A percentile compares a stretch with the other conserved stretches of the same genome.
phyloP scores from a whole-genome alignment of 768 basidiomycete genomes.

The Coprinopsis sp. region DNA sequence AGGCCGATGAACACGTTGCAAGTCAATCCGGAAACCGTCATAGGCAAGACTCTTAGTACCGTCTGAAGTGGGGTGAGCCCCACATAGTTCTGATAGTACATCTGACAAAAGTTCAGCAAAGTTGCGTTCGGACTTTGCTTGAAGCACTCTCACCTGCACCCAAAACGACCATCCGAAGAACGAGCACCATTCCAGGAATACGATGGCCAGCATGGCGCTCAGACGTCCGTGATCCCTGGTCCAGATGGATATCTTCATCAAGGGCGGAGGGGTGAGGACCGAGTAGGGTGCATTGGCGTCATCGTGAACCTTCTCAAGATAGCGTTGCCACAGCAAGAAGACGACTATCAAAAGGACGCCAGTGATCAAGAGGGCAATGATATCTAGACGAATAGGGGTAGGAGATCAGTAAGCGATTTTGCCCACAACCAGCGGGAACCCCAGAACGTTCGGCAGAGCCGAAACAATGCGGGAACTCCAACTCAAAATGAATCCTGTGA shows the following conservation, averaged over 20 bases:
- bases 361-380: slow-evolving; percentile 62
- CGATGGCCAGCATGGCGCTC: slow-evolving; percentile 57
- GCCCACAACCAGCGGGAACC: too few relatives aligned
- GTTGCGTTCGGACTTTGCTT: too few relatives aligned
- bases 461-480: too few relatives aligned
- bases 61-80: slow-evolving; percentile 50
- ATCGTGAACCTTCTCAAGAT: slow-evolving; percentile 45
- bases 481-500: too few relatives aligned
- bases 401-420: slow-evolving; percentile 17
- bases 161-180: slow-evolving; percentile 51
- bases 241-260: slow-evolving; percentile 65
- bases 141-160: slow-evolving; percentile 21
- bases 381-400: slow-evolving; percentile 39
- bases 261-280: slow-evolving; percentile 45
- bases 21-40: slow-evolving; percentile 58
- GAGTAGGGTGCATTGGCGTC: slow-evolving; percentile 18
- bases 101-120: too few relatives aligned
- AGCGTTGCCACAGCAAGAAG: slow-evolving; percentile 66
- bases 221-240: slow-evolving; percentile 56
- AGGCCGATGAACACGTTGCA: slow-evolving; percentile 66
- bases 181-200: slow-evolving; percentile 57
- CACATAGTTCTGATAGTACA: slow-evolving; percentile 70
- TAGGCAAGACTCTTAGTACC: slow-evolving; percentile 66
- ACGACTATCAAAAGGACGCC: slow-evolving; percentile 49
- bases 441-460: too few relatives aligned